phyloP scores from a whole-genome alignment of 73 alveolate genomes.

The Paramecium biaurelia region DNA sequence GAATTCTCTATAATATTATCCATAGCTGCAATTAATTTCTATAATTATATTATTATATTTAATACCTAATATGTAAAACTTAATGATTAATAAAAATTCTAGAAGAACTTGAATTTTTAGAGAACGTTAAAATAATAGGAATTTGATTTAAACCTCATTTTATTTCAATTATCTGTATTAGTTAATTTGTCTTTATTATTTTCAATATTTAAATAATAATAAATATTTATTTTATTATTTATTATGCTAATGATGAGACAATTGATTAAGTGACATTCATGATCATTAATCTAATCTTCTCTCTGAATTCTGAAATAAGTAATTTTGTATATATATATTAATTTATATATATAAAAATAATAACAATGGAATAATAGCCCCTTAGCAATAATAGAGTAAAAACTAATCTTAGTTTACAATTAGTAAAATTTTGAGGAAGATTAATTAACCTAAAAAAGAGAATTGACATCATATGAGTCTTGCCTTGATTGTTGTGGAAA shows the following conservation, averaged over 20 bases:
- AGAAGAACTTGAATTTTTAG: neutral
- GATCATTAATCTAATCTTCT: neutral
- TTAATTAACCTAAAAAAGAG: neutral
- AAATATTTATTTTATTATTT: neutral
- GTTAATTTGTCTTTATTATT: neutral
- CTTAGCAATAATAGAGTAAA: neutral
- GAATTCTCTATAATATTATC: constrained; percentile 28
- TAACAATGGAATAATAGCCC: constrained; percentile 1
- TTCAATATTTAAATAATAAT: neutral
- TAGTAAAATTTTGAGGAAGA: neutral
- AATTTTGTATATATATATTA: neutral
- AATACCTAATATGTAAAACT: neutral
- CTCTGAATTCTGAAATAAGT: neutral
- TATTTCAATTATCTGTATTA: neutral
- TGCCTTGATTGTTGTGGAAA: constrained; percentile 49
- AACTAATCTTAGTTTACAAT: neutral
- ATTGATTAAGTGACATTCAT: neutral
- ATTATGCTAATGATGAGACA: neutral
- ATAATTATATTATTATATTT: neutral
- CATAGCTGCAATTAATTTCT: neutral
- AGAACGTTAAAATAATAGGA: neutral
- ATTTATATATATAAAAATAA: neutral
- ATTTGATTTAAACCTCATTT: neutral
- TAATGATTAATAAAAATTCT: neutral
- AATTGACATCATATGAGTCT: constrained; percentile 5